Percentiles rank a stretch among this genome's conserved stretches.
Evolutionary conservation across 1,139 yeast genomes (phyloP).

Genomic region (Yamadazyma songkhlaensis): DNA sequence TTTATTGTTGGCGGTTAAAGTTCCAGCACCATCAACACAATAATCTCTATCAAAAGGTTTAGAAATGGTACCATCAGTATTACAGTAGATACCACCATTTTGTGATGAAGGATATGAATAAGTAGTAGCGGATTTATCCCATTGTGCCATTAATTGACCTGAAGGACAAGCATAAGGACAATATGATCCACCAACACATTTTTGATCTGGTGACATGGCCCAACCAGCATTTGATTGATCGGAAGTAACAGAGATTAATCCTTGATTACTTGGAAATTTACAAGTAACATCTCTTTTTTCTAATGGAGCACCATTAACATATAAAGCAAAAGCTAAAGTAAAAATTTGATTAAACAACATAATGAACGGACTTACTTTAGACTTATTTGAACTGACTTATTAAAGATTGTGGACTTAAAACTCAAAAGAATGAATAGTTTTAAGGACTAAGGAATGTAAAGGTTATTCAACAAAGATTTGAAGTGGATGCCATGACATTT

Average conservation of each 20-base stretch:
- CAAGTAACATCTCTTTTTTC: conserved; percentile 46
- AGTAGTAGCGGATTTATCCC: conserved; percentile 61
- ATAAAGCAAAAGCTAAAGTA: conserved; percentile 18
- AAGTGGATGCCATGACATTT: too few species aligned
- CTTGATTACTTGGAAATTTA: conserved; percentile 61
- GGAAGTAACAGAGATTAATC: conserved; percentile 66
- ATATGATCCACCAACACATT: conserved; percentile 69
- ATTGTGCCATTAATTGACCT: conserved; percentile 76
- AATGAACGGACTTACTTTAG: too few species aligned
- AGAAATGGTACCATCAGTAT: conserved; percentile 62
- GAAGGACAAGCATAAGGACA: conserved; percentile 91
- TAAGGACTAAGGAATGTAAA: conserved; percentile 1
- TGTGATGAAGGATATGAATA: conserved; percentile 69
- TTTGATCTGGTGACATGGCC: conserved; percentile 81
- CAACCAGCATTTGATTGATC: conserved; percentile 69
- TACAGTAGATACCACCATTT: conserved; percentile 81
- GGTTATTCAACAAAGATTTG: neutral
- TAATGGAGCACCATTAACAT: conserved; percentile 27
- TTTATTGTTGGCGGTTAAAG: conserved; percentile 58
- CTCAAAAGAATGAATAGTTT: conserved; percentile 1
- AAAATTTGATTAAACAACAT: conserved; percentile 19
- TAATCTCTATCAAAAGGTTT: conserved; percentile 61
- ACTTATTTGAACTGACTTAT: too few species aligned
- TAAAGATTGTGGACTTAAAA: neutral
- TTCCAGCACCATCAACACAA: conserved; percentile 76